Percentiles rank a stretch among this genome's conserved stretches.
These are phyloP conservation scores for Aphanomyces astaci DNA, from an alignment of 352 stramenopile species.

Conservation along the genomic window DNA sequence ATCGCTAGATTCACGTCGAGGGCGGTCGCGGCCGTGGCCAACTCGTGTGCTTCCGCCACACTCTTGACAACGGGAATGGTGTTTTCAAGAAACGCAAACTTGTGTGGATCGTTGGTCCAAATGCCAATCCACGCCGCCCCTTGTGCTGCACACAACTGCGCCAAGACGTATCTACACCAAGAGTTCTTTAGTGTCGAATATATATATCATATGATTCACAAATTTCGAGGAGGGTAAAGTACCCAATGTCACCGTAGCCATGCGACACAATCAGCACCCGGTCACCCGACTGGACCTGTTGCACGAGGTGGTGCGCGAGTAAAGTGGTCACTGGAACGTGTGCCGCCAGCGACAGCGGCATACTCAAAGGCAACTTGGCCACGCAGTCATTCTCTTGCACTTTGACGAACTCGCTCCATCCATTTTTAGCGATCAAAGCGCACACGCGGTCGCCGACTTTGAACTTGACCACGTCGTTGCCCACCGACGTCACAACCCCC, in stretches of 20 bases:
- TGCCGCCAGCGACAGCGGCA: conserved; percentile 5
- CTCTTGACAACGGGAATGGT: neutral
- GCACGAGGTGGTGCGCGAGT: neutral
- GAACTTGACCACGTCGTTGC: neutral
- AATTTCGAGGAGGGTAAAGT: no score
- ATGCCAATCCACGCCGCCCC: conserved; percentile 15
- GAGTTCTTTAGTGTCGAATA: no score
- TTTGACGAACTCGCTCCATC: conserved; percentile 13
- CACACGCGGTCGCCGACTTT: conserved; percentile 19
- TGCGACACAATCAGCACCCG: conserved; percentile 3
- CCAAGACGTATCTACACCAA: conserved; percentile 13
- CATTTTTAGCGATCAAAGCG: neutral
- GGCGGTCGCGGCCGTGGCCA: neutral
- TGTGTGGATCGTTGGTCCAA: neutral
- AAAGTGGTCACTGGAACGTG: conserved; percentile 13
- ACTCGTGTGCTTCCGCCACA: neutral
- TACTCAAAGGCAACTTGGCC: conserved; percentile 9
- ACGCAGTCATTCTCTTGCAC: conserved; percentile 10
- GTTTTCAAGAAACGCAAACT: conserved; percentile 4
- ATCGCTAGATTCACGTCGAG: conserved; percentile 1
- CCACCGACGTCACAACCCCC: conserved; percentile 1
- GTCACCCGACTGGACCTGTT: conserved; percentile 3
- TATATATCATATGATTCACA: no score
- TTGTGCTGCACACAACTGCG: neutral
- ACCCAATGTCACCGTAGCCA: conserved; percentile 19